Evolutionary conservation across 805 yeast genomes (phyloP), one percentile per base, ranked within the genome.

Genomic region (Kluyveromyces dobzhanskii): DNA sequence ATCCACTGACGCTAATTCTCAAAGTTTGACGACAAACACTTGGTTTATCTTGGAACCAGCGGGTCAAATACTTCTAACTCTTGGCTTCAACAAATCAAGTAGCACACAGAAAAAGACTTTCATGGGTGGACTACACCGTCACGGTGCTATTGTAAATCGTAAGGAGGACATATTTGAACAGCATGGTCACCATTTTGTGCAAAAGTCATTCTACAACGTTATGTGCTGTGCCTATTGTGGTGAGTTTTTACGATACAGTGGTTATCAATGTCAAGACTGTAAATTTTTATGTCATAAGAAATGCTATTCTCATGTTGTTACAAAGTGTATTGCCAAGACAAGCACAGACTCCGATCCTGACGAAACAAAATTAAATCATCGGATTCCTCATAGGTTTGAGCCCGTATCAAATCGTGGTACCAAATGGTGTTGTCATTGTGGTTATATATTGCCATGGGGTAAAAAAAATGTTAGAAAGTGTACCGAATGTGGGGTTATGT

Each of bases 401-500:
- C 88, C 90, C n/a, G 76, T 78, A 19, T 74, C 92, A 13, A 92
- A 92, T 56, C 80, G 87, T 63, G 94, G 96, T 52, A 94, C 99
- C 2, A 88, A 90, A 57, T 92, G 99, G 99, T 92, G 99, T 65
- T 92, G 97, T 52, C 99, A 92, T 59, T 92, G 99, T 72, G 99
- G 99, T 44, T 86, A 86, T 57, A 79, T 92, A 38, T 70, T 92
- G 45, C 97, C 98, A 13, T 81, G 96, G 82, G 95, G 97, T 38
- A 77, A 81, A 54, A 87, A 86, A 61, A 87, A 85, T 51, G 94
- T 88, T 9, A 73, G 96, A 37, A 92, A 86, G 59, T 90, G 98
- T 70, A 67, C 82, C 4, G 92, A 84, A 49, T 92, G 98, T 76
- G 94, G 94, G 23, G 77, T 87, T 16, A 85, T 90, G 81, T 90